A percentile compares a stretch with the other conserved stretches of the same genome.
Conservation (phyloP, 2,329 filamentous ascomycete genomes). For the Ophiognomonia clavigignenti-juglandacearum region DNA sequence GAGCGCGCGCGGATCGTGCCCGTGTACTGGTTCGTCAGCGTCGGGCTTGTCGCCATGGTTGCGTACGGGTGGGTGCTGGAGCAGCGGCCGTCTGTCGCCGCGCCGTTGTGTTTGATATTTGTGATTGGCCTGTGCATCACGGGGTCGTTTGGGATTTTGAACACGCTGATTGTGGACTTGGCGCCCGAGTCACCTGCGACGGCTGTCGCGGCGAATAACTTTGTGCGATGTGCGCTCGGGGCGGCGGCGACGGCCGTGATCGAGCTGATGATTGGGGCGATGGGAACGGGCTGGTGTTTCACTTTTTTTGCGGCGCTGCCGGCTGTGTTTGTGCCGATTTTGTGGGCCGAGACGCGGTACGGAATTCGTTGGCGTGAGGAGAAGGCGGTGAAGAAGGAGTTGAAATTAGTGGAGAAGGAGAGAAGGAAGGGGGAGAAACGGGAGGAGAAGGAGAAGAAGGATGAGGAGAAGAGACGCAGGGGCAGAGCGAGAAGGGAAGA, state of each 20-base stretch:
- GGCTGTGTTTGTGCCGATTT: constrained; percentile 39
- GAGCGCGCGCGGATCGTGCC: constrained; percentile 51
- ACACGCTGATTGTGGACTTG: constrained; percentile 59
- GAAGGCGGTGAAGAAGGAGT: constrained; percentile 35
- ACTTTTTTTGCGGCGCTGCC: constrained; percentile 52
- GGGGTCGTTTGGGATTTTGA: constrained; percentile 59
- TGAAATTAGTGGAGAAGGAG: constrained; percentile 26
- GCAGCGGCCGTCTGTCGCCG: constrained; percentile 44
- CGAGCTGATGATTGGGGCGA: constrained; percentile 48
- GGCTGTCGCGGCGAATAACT: constrained; percentile 59
- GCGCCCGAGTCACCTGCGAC: constrained; percentile 57
- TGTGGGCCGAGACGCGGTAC: constrained; percentile 44
- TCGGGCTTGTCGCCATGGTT: constrained; percentile 49
- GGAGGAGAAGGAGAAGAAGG: constrained; percentile 6
- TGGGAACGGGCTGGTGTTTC: constrained; percentile 60
- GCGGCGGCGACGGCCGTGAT: constrained; percentile 56
- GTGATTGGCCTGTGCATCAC: constrained; percentile 54
- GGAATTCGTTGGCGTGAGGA: constrained; percentile 49
- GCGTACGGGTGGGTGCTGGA: constrained; percentile 56
- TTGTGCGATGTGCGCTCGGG: constrained; percentile 57
- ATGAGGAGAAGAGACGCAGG: constrained; percentile 6
- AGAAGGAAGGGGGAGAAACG: constrained; percentile 17
- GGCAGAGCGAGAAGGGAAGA: background rate
- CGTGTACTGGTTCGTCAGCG: constrained; percentile 47
- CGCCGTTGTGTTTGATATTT: constrained; percentile 51